Conservation (phyloP, 306 rosid genomes). For the Malus sieversii region DNA sequence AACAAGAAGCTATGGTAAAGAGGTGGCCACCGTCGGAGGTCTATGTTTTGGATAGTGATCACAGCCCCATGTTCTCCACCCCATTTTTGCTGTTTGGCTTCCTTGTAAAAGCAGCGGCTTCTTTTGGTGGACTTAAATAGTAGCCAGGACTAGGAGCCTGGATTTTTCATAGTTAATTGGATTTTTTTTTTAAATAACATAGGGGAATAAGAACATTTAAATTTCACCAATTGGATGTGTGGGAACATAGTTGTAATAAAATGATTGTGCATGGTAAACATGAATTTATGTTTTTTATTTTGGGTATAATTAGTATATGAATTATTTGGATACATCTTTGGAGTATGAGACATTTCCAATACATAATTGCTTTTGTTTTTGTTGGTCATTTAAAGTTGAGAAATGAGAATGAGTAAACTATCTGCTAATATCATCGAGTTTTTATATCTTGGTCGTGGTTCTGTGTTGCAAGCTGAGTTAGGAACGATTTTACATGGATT, state of each 20-base stretch:
- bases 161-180: background rate
- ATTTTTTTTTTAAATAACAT: background rate
- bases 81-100: constrained; percentile 82
- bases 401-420: too few species aligned
- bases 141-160: background rate
- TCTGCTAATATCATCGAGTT: too few species aligned
- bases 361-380: background rate
- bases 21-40: constrained; percentile 59
- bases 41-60: constrained; percentile 69
- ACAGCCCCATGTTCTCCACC: constrained; percentile 75
- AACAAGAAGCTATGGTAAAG: constrained; percentile 79
- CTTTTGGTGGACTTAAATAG: constrained; percentile 26
- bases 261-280: background rate
- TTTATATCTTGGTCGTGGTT: too few species aligned
- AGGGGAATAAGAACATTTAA: background rate
- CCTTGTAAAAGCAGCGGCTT: constrained; percentile 55
- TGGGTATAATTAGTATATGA: background rate
- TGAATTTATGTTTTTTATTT: background rate
- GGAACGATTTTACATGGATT: too few species aligned
- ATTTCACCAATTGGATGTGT: background rate
- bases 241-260: background rate
- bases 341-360: background rate
- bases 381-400: too few species aligned
- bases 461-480: too few species aligned
- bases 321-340: background rate